Base-by-base conservation (phyloP, 345 rosid species). In the Eucalyptus coolabah region DNA sequence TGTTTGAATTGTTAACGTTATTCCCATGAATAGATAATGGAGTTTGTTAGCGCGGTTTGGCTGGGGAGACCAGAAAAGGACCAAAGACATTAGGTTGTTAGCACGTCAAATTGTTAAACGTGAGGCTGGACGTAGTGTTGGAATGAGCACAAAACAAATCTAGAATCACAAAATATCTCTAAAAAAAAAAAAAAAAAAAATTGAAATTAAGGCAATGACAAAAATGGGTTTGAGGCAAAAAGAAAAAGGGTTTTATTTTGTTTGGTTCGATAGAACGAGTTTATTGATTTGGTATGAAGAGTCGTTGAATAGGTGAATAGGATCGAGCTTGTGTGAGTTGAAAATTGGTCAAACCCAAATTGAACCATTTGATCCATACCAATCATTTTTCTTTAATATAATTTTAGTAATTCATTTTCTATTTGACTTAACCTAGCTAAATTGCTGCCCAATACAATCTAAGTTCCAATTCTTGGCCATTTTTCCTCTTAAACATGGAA, bases 291-390 rank as follows among this genome's bases (percentile, higher is more conserved):
- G 44, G 13, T 69, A 32, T 5, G 81, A 18, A 69, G 24, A 69
- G 23, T 34, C 3, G 2, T 32, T 18, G 40, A 69, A 69, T 1
- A 0, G 4, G 42, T 18, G 24, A 69, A 18, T 17, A 10, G 3
- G 44, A 5, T 69, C 0, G 1, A 28, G 69, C 2, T 60, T 28
- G 16, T 28, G 32, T 60, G 69, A 0, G 32, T 28, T 26, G 42
- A 34, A 69, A 69, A 18, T 8, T 17, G 2, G 7, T 18, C 0
- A 0, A 18, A 67, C 12, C 23, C 42, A 32, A 17, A 69, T 0
- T 5, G 24, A 69, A 7, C 7, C 9, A 32, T 15, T 16, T 17
- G 40, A 67, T 67, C 3, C 40, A 15, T 65, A 7, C 7, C 5
- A 32, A 65, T 14, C 3, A 32, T 67, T 16, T 67, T 32, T n/a